Evolutionary conservation across 2,329 filamentous ascomycete species (phyloP), one percentile per base, ranked within the genome.

Genomic region (Penicillium sp.): DNA sequence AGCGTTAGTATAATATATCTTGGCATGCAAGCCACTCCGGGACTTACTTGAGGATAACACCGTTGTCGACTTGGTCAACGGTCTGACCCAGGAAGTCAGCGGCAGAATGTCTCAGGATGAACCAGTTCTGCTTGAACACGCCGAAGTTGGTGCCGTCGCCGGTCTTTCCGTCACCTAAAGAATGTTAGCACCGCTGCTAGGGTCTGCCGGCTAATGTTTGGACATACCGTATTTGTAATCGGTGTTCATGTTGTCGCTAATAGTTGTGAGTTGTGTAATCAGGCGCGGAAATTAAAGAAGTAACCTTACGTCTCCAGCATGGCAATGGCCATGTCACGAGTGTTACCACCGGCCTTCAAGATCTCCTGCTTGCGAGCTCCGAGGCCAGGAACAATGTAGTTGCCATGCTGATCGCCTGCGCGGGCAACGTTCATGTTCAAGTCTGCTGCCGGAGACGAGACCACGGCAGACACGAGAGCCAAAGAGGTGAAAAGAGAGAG

Each of bases 61-160:
- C 68, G 24, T 71, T 61, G 26, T 65, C 58, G 35, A 66, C 68
- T 24, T 69, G 37, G 37, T 10, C 52, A 1, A 10, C 29, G 29
- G 48, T 59, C 54, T 69, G 43, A 5, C 66, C 67, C 7, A 48
- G 11, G 45, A 70, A 70, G 18, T 61, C 55, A 10, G 62, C 62
- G 13, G 63, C 64, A 45, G 65, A 73, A 14, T 58, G 56, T 16
- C 67, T 57, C 39, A 69, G 57, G 56, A 70, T 69, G 50, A 58
- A 61, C 67, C 67, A 69, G 47, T 71, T 70, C 53, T 71, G 69
- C 63, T 70, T 70, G 65, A 70, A 69, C 35, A 70, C 57, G 22
- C 69, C 69, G 45, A 70, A 71, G 55, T 71, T 71, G 49, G 69
- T 63, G 5, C 61, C 53, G 16, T 70, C 69, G 16, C 65, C 61